Conservation (phyloP, 805 yeast species). For the Pichia phayaonensis region DNA sequence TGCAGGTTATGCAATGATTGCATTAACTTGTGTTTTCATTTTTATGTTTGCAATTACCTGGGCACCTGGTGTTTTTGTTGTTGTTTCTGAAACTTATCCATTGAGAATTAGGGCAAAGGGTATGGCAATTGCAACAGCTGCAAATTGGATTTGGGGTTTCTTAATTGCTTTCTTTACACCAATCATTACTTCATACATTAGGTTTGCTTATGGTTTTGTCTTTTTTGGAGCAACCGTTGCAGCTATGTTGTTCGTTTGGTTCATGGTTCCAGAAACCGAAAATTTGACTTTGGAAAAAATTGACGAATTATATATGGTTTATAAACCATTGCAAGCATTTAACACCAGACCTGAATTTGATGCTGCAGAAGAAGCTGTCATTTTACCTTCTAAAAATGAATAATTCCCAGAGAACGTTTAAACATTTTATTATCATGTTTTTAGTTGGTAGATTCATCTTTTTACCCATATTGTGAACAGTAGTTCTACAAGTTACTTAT, state of each 20-base stretch:
- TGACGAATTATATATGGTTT: conserved; percentile 36
- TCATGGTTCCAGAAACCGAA: conserved; percentile 45
- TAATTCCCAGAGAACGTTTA: neutral
- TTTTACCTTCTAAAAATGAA: neutral
- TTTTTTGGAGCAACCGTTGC: conserved; percentile 27
- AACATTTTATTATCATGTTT: neutral
- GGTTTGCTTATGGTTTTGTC: conserved; percentile 45
- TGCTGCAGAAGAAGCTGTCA: neutral
- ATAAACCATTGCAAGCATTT: conserved; percentile 18
- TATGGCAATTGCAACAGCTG: conserved; percentile 57
- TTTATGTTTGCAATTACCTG: conserved; percentile 63
- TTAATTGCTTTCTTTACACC: conserved; percentile 49
- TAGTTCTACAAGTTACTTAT: too few relatives aligned
- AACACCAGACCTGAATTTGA: conserved; percentile 1
- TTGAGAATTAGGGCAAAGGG: conserved; percentile 54
- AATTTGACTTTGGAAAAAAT: conserved; percentile 48
- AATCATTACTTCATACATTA: conserved; percentile 41
- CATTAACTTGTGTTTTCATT: conserved; percentile 55
- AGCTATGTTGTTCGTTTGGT: conserved; percentile 45
- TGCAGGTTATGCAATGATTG: conserved; percentile 55
- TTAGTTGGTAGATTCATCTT: too few relatives aligned
- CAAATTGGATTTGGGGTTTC: conserved; percentile 59
- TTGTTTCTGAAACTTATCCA: conserved; percentile 63
- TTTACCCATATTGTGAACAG: too few relatives aligned
- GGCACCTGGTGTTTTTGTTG: conserved; percentile 65